phyloP scores from a whole-genome alignment of 2,329 filamentous ascomycete genomes.

The Plenodomus lindquistii region DNA sequence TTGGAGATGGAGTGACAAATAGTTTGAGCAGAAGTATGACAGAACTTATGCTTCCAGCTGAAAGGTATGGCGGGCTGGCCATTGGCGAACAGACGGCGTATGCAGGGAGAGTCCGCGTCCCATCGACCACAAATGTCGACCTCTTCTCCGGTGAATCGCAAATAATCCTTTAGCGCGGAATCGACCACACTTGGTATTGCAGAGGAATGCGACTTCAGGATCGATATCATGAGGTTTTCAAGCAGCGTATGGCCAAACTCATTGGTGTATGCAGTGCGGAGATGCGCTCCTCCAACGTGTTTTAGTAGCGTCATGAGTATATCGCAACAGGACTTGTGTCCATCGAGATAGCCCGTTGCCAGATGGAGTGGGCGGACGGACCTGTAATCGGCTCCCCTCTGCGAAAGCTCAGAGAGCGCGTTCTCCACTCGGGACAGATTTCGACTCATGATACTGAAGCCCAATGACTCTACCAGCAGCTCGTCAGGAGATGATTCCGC shows the following conservation, averaged over 20 bases:
- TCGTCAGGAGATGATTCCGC: constrained; percentile 17
- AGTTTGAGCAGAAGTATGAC: constrained; percentile 48
- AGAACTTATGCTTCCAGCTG: constrained; percentile 52
- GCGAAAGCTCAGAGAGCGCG: background rate
- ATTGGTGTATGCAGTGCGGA: constrained; percentile 20
- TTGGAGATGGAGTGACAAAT: constrained; percentile 43
- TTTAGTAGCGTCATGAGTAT: constrained; percentile 5
- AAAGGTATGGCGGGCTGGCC: constrained; percentile 36
- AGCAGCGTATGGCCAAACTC: constrained; percentile 45
- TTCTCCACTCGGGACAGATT: constrained; percentile 7
- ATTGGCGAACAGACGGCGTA: constrained; percentile 33
- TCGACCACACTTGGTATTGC: constrained; percentile 31
- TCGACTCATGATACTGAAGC: constrained; percentile 24
- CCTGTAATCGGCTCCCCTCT: background rate
- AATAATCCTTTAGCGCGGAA: constrained; percentile 21
- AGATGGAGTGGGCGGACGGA: constrained; percentile 43
- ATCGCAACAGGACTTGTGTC: constrained; percentile 41
- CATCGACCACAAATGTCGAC: constrained; percentile 51
- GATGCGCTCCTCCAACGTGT: background rate
- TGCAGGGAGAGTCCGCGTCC: constrained; percentile 46
- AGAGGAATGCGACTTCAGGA: constrained; percentile 45
- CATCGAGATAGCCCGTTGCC: constrained; percentile 44
- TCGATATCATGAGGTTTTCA: constrained; percentile 45
- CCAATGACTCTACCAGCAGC: constrained; percentile 16
- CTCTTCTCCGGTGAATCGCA: constrained; percentile 46